Base-by-base conservation (phyloP, 1,139 yeast genomes). In the Yarrowia galli region DNA sequence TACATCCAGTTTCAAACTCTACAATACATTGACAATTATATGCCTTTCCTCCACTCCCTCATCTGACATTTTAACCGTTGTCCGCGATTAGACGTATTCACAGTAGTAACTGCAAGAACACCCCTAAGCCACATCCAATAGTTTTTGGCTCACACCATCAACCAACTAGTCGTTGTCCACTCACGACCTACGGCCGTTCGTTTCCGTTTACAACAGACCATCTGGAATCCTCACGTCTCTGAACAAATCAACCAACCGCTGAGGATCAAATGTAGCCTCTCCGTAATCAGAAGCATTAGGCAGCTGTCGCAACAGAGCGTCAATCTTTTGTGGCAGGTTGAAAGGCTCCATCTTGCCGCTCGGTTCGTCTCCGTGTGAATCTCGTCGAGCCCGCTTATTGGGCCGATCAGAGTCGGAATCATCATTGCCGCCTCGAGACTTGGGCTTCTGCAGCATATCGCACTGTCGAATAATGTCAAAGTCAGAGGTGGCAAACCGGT, bases 391-490 rank as follows among this genome's bases (percentile, higher is more conserved):
- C 48, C 68, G 58, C 58, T 72, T 73, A 25, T 46, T 25, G 2
- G 72, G 71, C 6, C 71, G 70, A 15, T 56, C 71, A 4, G 65
- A 56, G 23, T 60, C 69, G n/a, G 40, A 60, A 18, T 51, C 69
- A 18, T 28, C 42, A 23, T 23, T 60, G 28, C 48, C 69, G 2
- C 7, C 6, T 6, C 60, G 42, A 9, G 32, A 16, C 35, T 28
- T 48, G 35, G 36, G 46, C 4, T 56, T 42, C 49, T 58, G 66
- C 53, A 67, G 20, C 69, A 84, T 75, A 71, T 85, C 88, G 66
- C 77, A 78, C 58, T 75, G 75, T 38, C 79, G 79, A 40, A 86
- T 82, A 43, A 83, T 81, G 72, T 86, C 84, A n/a, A 78, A 73
- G 46, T 79, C 77, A 10, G 68, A 77, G 20, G 78, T 80, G 58